Conservation (phyloP, 2,329 filamentous ascomycete genomes). For the Fusarium oxysporum region DNA sequence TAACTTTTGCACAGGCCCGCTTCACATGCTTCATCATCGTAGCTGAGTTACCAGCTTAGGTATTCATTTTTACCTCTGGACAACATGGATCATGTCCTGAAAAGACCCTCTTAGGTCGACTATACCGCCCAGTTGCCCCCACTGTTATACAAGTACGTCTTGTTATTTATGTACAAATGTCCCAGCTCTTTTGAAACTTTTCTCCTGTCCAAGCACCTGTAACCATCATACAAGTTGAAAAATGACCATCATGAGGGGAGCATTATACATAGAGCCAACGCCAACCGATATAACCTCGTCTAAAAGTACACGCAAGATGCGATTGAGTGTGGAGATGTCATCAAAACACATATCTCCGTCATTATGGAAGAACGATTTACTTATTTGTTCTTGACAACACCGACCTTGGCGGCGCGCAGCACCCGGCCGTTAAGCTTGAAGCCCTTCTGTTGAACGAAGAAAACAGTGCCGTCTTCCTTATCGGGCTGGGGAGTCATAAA, state of each 20-base stretch:
- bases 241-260: constrained; percentile 58
- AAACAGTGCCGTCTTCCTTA: constrained; percentile 91
- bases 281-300: constrained; percentile 46
- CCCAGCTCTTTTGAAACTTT: constrained; percentile 38
- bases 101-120: constrained; percentile 5
- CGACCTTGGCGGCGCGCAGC: constrained; percentile 92
- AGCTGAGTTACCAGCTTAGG: constrained; percentile 22
- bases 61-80: constrained; percentile 10
- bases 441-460: constrained; percentile 94
- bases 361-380: constrained; percentile 17
- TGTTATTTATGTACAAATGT: constrained; percentile 39
- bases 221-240: constrained; percentile 33
- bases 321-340: constrained; percentile 14
- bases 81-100: constrained; percentile 8
- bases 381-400: constrained; percentile 86
- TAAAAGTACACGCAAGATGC: constrained; percentile 51
- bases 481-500: constrained; percentile 90
- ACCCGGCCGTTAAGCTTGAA: constrained; percentile 93
- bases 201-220: constrained; percentile 37
- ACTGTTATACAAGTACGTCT: constrained; percentile 43
- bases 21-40: constrained; percentile 7
- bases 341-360: constrained; percentile 1
- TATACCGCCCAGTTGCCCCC: constrained; percentile 5
- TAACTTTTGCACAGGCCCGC: not conserved
- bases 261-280: constrained; percentile 58